Evolutionary conservation across 148 eudicot genomes (phyloP), one percentile per base, ranked within the genome.

Genomic region (Rhododendron ovatum): DNA sequence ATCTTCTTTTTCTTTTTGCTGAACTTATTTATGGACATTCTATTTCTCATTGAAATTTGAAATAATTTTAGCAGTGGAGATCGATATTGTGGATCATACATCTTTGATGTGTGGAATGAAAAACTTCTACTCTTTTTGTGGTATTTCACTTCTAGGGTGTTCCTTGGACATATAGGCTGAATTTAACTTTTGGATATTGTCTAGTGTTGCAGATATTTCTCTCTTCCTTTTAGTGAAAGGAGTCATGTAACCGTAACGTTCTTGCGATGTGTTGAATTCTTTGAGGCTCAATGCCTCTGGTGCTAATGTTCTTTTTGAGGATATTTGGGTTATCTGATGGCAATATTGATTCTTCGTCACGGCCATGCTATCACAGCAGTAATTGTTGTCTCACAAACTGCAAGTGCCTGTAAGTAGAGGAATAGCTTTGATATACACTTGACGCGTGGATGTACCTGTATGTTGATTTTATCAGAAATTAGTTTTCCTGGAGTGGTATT

Each of bases 321-420:
- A 89, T n/a, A n/a, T 93, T 93, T 86, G 92, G 93, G 24, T 80
- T 91, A 86, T 83, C 91, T 61, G 89, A 84, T 85, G 76, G n/a
- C 81, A 47, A 84, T 55, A 67, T 78, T 75, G 82, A 45, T 87
- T 67, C 63, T 78, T 85, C 73, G 53, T 79, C 89, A 79, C 15
- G 35, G 41, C 88, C 86, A 83, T 93, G 94, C 86, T 84, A 86
- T 85, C 95, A 94, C 88, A 90, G 78, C 61, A 87, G 43, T 53
- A 83, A 86, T 61, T 48, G 80, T 87, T 91, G 89, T 84, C 78
- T 83, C 82, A 78, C 81, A 51, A 87, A 61, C 81, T 87, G 92
- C 84, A 86, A 84, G 57, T 96, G 95, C 88, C 76, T 96, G 96
- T 95, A 88, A 92, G 98, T 85, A 33, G 37, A 79, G 37, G 28